Evolutionary conservation across 805 yeast species (phyloP), one percentile per base, ranked within the genome.

Genomic region (Cyberlindnera xylosilytica): DNA sequence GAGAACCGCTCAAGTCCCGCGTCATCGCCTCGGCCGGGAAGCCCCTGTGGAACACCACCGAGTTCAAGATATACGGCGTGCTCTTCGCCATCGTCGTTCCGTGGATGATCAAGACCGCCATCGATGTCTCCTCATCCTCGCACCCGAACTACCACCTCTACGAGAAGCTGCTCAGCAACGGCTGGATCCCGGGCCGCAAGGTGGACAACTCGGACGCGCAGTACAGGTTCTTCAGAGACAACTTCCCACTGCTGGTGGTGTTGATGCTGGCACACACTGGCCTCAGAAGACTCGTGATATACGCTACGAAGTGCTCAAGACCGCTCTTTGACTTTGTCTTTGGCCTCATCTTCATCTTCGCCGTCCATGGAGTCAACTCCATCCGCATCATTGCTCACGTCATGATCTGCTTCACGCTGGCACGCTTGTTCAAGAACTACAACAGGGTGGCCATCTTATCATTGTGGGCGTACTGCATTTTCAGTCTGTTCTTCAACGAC

Each of bases 181-280:
- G 99, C 4, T 91, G 98, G 98, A 66, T 89, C 53, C 78, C 83
- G 58, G 97, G 96, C 8, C 67, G 96, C 20, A 84, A 83, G 62
- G 95, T 88, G 32, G 99, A 93, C 62, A 90, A 91, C 60, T 84
- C 96, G 5, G 99, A 93, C 60, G 70, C 73, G 24, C 99, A 93
- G 62, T 93, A 91, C 58, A 65, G 87, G 20, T 87, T 89, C 56
- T 88, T 93, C 60, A 74, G 99, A 54, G 83, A 85, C 58, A 89
- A 89, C 58, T 70, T 91, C 49, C 75, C 78, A 11, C 60, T 84
- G 37, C 65, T 93, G 37, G 57, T 69, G n/a, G 76, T 66, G 0
- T 67, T 87, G 37, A 71, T 83, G 42, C 49, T 57, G 0, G 58
- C 68, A 2, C 98, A 93, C 63, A 61, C 70, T 4, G 36, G 56